phyloP scores from a whole-genome alignment of 176 grass and related monocot species.

The Poa pratensis region DNA sequence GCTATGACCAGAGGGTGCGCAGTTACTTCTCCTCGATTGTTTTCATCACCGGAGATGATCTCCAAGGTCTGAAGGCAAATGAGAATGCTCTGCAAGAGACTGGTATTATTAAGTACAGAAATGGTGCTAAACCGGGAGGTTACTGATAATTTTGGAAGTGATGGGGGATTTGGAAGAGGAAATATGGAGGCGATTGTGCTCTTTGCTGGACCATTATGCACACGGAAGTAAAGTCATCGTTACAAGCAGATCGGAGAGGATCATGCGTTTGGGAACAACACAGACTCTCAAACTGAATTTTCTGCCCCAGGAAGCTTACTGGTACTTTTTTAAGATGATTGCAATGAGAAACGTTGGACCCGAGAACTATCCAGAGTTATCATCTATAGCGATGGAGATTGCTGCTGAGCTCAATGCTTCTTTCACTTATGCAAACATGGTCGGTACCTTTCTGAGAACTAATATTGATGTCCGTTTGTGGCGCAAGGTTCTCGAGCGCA shows the following conservation, averaged over 20 bases:
- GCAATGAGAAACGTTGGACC: conserved; percentile 18
- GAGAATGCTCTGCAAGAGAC: background rate
- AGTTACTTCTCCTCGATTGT: conserved; percentile 35
- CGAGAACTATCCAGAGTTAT: background rate
- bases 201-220: background rate
- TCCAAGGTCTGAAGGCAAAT: background rate
- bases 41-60: background rate
- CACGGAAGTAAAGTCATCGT: conserved; percentile 39
- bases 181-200: background rate
- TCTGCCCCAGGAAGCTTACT: conserved; percentile 28
- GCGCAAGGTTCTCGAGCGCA: background rate
- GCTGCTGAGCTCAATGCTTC: conserved; percentile 35
- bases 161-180: background rate
- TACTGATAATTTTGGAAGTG: conserved; percentile 6
- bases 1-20: conserved; percentile 40
- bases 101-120: background rate
- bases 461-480: background rate
- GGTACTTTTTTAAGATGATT: conserved; percentile 43
- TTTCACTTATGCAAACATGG: background rate
- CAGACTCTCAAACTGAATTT: background rate
- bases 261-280: background rate
- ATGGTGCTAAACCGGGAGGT: background rate
- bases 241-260: background rate
- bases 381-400: conserved; percentile 27
- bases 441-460: background rate